Evolutionary conservation across 768 basidiomycete genomes (phyloP).

Genomic region (Sarcodon sp.): DNA sequence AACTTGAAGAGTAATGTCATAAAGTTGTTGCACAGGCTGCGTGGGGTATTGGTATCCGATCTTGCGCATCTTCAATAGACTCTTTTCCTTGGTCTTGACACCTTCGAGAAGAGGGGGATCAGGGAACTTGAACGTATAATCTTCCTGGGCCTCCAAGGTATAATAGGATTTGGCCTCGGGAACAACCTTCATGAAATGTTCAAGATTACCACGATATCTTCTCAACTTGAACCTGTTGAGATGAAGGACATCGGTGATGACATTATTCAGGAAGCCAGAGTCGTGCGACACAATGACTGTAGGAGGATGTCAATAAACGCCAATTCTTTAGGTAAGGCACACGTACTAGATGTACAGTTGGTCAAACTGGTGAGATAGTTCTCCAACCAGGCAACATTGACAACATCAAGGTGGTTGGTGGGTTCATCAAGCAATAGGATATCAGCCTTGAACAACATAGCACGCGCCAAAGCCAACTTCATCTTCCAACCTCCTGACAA

Average conservation of each 20-base stretch:
- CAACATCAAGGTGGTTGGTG: conserved; percentile 93
- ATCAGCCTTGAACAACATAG: conserved; percentile 97
- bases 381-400: conserved; percentile 97
- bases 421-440: conserved; percentile 95
- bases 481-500: conserved; percentile 99
- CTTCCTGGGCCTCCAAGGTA: conserved; percentile 88
- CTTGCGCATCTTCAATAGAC: conserved; percentile 92
- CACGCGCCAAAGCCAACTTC: conserved; percentile 95
- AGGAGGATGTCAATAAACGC: conserved; percentile 7
- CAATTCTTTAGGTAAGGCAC: not conserved
- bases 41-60: conserved; percentile 95
- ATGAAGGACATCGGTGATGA: conserved; percentile 95
- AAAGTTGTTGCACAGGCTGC: conserved; percentile 76
- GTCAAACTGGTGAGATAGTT: conserved; percentile 79
- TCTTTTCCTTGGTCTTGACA: conserved; percentile 99
- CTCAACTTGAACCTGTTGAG: conserved; percentile 97
- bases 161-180: conserved; percentile 98
- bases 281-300: conserved; percentile 96
- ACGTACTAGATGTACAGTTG: conserved; percentile 83
- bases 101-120: conserved; percentile 95
- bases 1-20: conserved; percentile 93
- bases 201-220: conserved; percentile 91
- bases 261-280: conserved; percentile 95
- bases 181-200: conserved; percentile 86
- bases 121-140: conserved; percentile 98